phyloP scores from a whole-genome alignment of 208 protist genomes.

The Crithidia thermophila region DNA sequence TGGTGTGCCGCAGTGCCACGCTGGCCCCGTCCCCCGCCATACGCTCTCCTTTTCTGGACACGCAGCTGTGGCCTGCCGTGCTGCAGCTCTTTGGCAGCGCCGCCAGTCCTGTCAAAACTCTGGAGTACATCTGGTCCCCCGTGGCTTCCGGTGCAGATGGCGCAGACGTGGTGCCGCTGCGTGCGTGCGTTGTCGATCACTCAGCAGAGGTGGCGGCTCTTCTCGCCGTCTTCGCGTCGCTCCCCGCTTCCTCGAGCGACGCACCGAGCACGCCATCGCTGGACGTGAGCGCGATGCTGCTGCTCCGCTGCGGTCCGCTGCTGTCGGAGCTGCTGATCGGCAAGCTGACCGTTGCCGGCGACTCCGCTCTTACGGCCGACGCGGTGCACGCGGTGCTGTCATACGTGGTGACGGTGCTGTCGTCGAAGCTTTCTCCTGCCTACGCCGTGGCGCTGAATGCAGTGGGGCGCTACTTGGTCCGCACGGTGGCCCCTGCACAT shows the following conservation, averaged over 20 bases:
- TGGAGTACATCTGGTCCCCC: slow-evolving; percentile 12
- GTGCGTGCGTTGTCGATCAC: slow-evolving; percentile 8
- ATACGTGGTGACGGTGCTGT: slow-evolving; percentile 40
- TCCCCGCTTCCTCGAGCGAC: background rate
- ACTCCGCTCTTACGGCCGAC: slow-evolving; percentile 7
- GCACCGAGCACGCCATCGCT: background rate
- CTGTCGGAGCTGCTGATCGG: slow-evolving; percentile 19
- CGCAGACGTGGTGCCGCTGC: background rate
- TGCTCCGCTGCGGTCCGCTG: slow-evolving; percentile 22
- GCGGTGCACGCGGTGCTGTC: slow-evolving; percentile 23
- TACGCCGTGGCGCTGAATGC: slow-evolving; percentile 29
- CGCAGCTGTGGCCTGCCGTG: slow-evolving; percentile 2
- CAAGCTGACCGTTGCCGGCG: slow-evolving; percentile 4
- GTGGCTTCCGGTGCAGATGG: background rate
- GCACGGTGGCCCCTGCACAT: slow-evolving; percentile 36
- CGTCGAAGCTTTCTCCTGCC: slow-evolving; percentile 1
- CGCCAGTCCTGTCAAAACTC: background rate
- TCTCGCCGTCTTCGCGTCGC: slow-evolving; percentile 15
- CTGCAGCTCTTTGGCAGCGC: slow-evolving; percentile 13
- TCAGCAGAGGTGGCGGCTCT: background rate
- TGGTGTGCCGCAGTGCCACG: slow-evolving; percentile 12
- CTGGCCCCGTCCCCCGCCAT: background rate
- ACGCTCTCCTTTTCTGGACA: background rate
- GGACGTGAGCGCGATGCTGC: background rate
- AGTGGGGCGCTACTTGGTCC: slow-evolving; percentile 43